These are phyloP conservation scores for Trichoderma virens DNA, from an alignment of 495 filamentous ascomycete species.

Conservation along the genomic window DNA sequence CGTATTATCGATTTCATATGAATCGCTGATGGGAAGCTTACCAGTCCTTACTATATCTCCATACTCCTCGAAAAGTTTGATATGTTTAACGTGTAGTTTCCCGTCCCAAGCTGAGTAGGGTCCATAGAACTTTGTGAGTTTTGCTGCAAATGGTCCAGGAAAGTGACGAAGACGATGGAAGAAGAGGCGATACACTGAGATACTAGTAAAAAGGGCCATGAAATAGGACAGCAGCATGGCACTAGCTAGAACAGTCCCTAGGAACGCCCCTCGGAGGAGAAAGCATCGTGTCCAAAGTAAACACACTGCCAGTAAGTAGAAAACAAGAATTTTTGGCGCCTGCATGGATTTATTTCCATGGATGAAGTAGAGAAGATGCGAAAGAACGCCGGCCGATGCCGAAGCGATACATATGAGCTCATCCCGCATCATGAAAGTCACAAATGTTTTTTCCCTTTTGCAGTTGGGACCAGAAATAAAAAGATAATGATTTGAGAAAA, in stretches of 20 bases:
- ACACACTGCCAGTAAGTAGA: background rate
- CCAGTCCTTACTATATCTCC: conserved; percentile 29
- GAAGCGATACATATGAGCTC: background rate
- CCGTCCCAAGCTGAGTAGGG: conserved; percentile 20
- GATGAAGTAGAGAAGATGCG: conserved; percentile 17
- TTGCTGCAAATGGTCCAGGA: conserved; percentile 34
- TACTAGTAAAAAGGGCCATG: conserved; percentile 33
- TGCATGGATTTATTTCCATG: conserved; percentile 13
- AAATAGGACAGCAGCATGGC: conserved; percentile 18
- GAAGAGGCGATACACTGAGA: conserved; percentile 36
- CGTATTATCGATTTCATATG: background rate
- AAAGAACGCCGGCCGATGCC: conserved; percentile 12
- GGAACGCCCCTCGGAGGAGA: background rate
- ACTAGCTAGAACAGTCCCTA: background rate
- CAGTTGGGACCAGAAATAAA: too few species aligned
- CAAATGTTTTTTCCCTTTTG: too few species aligned
- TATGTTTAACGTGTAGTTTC: conserved; percentile 27
- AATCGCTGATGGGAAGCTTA: background rate
- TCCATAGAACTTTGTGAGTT: conserved; percentile 30
- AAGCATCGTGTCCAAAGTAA: background rate
- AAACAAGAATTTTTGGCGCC: conserved; percentile 10
- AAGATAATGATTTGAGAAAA: too few species aligned
- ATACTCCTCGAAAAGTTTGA: conserved; percentile 26
- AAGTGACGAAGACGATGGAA: conserved; percentile 41
- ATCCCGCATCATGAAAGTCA: background rate